Evolutionary conservation across 768 basidiomycete species (phyloP), one percentile per base, ranked within the genome.

Genomic region (Lepiota subincarnata): DNA sequence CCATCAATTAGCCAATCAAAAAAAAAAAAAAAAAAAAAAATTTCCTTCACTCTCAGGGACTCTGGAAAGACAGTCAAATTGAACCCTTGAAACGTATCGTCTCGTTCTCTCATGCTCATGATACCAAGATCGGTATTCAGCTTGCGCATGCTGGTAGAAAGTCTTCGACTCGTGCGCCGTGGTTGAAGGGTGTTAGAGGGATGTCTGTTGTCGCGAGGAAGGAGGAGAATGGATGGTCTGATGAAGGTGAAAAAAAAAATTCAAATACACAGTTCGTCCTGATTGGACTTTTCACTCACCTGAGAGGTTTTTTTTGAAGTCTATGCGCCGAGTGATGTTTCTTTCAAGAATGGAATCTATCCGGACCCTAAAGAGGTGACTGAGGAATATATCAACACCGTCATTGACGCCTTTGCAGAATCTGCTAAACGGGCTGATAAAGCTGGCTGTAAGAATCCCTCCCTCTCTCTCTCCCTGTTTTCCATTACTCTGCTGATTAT

Each of bases 41-140:
- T n/a, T n/a, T n/a, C n/a, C n/a, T n/a, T n/a, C n/a, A n/a, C n/a
- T n/a, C 10, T 31, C 10, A 31, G 77, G 84, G 84, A 0, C 68
- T 93, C 16, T 93, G 91, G 90, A 68, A 73, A 1, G 89, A 93
- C 63, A 75, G 76, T 2, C 92, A 93, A 50, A 85, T 90, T 40
- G 79, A 74, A 26, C 82, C 84, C 11, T 67, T 89, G 36, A 81
- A 81, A 61, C 77, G 83, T 26, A 83, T 92, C 52, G 85, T 89
- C 45, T 74, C 88, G 53, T 92, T 92, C 62, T 76, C 76, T 13
- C 87, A 90, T 60, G 70, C 79, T 0, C 86, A 89, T 42, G 84
- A 81, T 7, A 78, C 84, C 0, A 74, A 78, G 45, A 83, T 93
- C 22, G 92, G 87, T 1, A 75, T 94, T 28, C 92, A 94, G 64